Conservation (phyloP, 331 rosid species). For the Spiraea crenata region DNA sequence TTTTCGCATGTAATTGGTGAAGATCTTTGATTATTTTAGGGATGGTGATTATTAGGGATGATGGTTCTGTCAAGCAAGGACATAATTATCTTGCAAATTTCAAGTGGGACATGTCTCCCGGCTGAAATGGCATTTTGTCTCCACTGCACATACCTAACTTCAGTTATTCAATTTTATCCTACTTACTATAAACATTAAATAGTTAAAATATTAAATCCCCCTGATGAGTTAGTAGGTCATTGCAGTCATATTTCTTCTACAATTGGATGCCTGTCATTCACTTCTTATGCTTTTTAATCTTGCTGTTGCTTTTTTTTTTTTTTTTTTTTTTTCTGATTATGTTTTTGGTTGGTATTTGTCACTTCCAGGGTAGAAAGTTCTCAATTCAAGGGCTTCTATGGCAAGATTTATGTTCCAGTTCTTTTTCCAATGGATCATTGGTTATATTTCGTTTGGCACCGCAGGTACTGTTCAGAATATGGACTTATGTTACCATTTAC, state of each 20-base stretch:
- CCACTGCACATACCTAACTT: not conserved
- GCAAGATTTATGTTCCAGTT: constrained; percentile 52
- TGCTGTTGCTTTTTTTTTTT: not conserved
- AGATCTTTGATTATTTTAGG: too few species aligned
- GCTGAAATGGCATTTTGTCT: not conserved
- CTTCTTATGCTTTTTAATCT: not conserved
- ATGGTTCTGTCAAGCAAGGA: not conserved
- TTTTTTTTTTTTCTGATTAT: not conserved
- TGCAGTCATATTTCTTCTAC: not conserved
- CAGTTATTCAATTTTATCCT: not conserved
- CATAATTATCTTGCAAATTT: not conserved
- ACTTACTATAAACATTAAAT: not conserved
- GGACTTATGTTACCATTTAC: constrained; percentile 7
- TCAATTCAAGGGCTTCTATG: constrained; percentile 89
- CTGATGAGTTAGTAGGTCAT: not conserved
- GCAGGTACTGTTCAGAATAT: constrained; percentile 51
- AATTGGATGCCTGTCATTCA: not conserved
- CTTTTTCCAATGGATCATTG: constrained; percentile 75
- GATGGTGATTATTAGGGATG: too few species aligned
- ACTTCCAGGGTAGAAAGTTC: constrained; percentile 79
- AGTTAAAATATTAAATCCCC: not conserved
- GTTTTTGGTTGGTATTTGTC: constrained; percentile 15
- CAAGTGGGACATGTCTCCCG: not conserved
- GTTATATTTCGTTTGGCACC: constrained; percentile 98
- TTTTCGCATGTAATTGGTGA: too few species aligned